Base-by-base conservation (phyloP, 2,329 filamentous ascomycete species). In the Fonsecaea erecta region DNA sequence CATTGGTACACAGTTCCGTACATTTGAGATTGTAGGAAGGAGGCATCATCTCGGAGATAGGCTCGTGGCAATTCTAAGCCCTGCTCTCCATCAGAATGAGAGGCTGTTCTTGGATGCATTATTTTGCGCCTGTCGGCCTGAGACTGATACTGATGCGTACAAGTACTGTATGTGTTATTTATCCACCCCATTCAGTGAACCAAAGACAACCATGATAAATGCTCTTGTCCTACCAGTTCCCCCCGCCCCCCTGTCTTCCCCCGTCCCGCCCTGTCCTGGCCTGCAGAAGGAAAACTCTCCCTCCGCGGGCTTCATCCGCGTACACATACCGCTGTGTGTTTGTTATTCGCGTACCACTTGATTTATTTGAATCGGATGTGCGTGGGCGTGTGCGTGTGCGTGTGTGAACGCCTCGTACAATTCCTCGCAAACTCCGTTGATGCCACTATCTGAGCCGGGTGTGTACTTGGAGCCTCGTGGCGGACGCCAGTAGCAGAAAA, bases 401-500 rank as follows among this genome's bases (percentile, higher is more conserved):
- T 24, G 24, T n/a, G n/a, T 18, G 18, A 12, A 24, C 18, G 9
- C 43, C 43, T 24, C n/a, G 18, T 3, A 48, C 2, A 24, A 3
- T 24, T 48, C 43, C 43, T 24, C 43, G 43, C 43, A 48, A 48
- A 48, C 18, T 48, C 43, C 43, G 43, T 24, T 24, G 37, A 40
- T n/a, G 37, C 14, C 5, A 40, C 43, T 24, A 48, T 24, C 43
- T 48, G 7, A 24, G 43, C 11, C 18, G 18, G 43, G 11, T 21
- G 43, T 24, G 43, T 24, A 18, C 21, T 24, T 48, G 43, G 43
- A 48, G 43, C 43, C 43, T 48, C 43, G 43, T 48, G 43, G 43
- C 43, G 43, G 43, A 48, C 43, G 43, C 43, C 43, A 24, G 43
- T 48, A 9, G 54, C 14, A 57, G 37, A 34, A 46, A 58, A 58